Conservation (phyloP, 176 grass and related monocot species). For the Paspalum vaginatum region DNA sequence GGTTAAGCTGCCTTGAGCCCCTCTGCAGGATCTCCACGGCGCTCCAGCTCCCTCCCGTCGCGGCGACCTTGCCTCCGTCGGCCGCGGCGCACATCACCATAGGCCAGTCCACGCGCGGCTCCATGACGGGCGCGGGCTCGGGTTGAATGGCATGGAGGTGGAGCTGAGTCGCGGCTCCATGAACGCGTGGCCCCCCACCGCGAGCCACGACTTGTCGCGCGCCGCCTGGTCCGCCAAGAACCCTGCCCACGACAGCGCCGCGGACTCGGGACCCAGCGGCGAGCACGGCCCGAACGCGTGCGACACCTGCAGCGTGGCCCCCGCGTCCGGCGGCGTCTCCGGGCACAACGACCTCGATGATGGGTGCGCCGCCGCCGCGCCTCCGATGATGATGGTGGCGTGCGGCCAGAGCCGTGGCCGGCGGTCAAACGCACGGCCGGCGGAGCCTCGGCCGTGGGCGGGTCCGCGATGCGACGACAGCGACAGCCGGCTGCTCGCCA, state of each 20-base stretch:
- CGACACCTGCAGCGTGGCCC: constrained; percentile 58
- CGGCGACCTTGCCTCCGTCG: not conserved
- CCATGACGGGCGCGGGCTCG: not conserved
- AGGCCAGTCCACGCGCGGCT: not conserved
- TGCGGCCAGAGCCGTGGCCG: too few relatives aligned
- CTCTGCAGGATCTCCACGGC: constrained; percentile 31
- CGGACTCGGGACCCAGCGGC: constrained; percentile 25
- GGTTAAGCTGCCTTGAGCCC: constrained; percentile 34
- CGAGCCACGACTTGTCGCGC: constrained; percentile 63
- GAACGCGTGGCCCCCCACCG: constrained; percentile 40
- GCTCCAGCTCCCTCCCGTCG: constrained; percentile 27
- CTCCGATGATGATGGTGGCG: too few relatives aligned
- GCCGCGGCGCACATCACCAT: not conserved
- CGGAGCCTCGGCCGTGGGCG: too few relatives aligned
- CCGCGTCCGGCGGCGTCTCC: constrained; percentile 53
- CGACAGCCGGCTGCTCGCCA: too few relatives aligned
- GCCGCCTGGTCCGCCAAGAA: constrained; percentile 53
- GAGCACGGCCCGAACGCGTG: constrained; percentile 73
- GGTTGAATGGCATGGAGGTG: too few relatives aligned
- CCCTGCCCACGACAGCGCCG: constrained; percentile 54
- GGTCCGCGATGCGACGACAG: too few relatives aligned
- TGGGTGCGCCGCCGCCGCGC: not conserved
- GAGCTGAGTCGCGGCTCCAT: too few relatives aligned
- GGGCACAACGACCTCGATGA: constrained; percentile 36
- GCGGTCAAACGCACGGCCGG: too few relatives aligned